A percentile compares a stretch with the other conserved stretches of the same genome.
phyloP scores from a whole-genome alignment of 1,139 yeast species.

The Pichia sp. region DNA sequence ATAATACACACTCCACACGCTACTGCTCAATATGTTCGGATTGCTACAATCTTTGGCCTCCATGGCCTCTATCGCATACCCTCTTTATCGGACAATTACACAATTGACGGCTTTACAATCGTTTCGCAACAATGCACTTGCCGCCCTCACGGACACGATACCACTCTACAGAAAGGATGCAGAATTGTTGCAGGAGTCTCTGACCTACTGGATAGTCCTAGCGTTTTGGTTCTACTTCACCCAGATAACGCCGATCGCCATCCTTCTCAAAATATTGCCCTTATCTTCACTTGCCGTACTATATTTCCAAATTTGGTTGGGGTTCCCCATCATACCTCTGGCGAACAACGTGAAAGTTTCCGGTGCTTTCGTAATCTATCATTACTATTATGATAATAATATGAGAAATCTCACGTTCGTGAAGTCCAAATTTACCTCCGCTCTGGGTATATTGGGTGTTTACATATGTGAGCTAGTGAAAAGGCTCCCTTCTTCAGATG shows the following conservation, averaged over 20 bases:
- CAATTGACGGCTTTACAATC: neutral
- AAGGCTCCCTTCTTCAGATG: neutral
- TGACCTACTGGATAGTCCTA: conserved; percentile 54
- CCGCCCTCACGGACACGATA: conserved; percentile 12
- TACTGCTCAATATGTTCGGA: conserved; percentile 2
- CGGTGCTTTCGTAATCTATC: conserved; percentile 17
- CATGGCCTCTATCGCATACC: conserved; percentile 5
- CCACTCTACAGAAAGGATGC: conserved; percentile 6
- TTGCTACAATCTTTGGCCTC: neutral
- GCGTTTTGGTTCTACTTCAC: conserved; percentile 37
- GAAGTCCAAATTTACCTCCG: neutral
- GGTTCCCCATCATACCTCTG: conserved; percentile 38
- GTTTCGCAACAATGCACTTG: conserved; percentile 1
- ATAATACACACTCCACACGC: neutral
- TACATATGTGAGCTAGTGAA: neutral
- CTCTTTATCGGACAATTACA: conserved; percentile 7
- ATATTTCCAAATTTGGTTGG: conserved; percentile 48
- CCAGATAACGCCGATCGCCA: conserved; percentile 30
- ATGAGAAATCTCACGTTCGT: conserved; percentile 7
- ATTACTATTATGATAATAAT: conserved; percentile 14
- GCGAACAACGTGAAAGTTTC: conserved; percentile 9
- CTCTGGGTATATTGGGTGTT: neutral
- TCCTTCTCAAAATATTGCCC: conserved; percentile 41
- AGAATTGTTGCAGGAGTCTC: conserved; percentile 36
- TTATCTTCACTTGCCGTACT: conserved; percentile 42